Evolutionary conservation across 2,329 filamentous ascomycete species (phyloP), one percentile per base, ranked within the genome.

Genomic region (Clonostachys rosea): DNA sequence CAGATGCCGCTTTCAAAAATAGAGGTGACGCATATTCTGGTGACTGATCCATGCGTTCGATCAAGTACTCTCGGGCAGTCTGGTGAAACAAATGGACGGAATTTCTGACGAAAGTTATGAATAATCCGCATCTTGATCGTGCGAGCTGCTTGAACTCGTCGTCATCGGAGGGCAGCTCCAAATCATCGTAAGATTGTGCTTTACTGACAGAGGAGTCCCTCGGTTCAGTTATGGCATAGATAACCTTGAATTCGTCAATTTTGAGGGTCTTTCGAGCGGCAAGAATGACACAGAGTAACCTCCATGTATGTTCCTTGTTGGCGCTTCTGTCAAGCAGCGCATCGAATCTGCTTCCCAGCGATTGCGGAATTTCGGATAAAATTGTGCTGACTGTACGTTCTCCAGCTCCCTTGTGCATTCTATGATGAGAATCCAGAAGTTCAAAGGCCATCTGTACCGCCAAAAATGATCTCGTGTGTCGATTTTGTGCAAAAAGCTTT

Each of bases 21-120:
- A 12, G 42, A 24, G 40, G 18, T 4, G 13, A 8, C 11, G 11
- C 5, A n/a, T 18, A n/a, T 18, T 39, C 14, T n/a, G 36, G 6
- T 8, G 36, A 39, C 11, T 8, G 24, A 11, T 43, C 42, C 20
- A 33, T 24, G 12, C 12, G 42, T n/a, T 33, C 30, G 17, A 43
- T 18, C 24, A 43, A 43, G 14, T 43, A 33, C 42, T 24, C 42
- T 33, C 42, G 18, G 12, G 42, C 42, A 14, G 42, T 43, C 16
- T 43, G 42, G 42, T 43, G 42, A 33, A 43, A 43, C 16, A 43
- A 30, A 16, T 43, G 42, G 10, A 43, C 42, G 5, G 42, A 43
- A 24, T 18, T 14, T 11, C 34, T 43, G 17, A 43, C 42, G 17
- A 43, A 43, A 3, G 42, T 43, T 18, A 43, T 43, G 20, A 43